A percentile compares a stretch with the other conserved stretches of the same genome.
Evolutionary conservation across 371 early-diverging fungal genomes (phyloP).

Genomic region (Batkoa obscura): DNA sequence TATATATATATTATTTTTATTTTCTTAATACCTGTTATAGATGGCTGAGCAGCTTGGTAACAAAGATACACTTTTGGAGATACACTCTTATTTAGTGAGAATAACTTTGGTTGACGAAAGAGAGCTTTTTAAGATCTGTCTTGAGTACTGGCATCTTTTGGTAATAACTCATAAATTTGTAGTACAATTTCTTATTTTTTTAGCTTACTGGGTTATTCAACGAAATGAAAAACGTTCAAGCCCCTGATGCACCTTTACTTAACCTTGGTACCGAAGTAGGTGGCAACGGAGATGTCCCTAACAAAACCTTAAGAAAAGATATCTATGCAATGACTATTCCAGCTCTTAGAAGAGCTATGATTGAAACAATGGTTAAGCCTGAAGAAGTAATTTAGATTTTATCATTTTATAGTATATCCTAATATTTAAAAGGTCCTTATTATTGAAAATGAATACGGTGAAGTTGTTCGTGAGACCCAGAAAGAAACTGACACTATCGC

Average conservation of each 20-base stretch:
- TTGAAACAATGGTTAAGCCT: constrained; percentile 92
- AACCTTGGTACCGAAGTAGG: constrained; percentile 15
- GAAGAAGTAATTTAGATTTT: constrained; percentile 48
- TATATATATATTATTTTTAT: background rate
- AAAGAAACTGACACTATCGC: constrained; percentile 97
- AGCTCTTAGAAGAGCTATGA: constrained; percentile 75
- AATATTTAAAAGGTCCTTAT: constrained; percentile 53
- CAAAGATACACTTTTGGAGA: constrained; percentile 45
- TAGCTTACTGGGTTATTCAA: constrained; percentile 61
- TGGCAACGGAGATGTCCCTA: constrained; percentile 14
- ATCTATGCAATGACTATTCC: constrained; percentile 65
- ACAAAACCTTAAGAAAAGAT: constrained; percentile 36
- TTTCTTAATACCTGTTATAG: constrained; percentile 9
- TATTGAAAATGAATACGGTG: constrained; percentile 99
- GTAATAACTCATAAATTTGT: constrained; percentile 20
- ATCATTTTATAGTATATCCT: background rate
- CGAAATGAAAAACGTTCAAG: constrained; percentile 42
- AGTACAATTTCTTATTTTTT: background rate
- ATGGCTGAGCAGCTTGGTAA: constrained; percentile 40
- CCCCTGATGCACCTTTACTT: constrained; percentile 21
- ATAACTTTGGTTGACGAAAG: constrained; percentile 85
- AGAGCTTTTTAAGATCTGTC: constrained; percentile 92
- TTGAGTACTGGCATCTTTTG: constrained; percentile 91
- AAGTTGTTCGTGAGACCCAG: constrained; percentile 95
- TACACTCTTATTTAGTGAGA: constrained; percentile 73